phyloP scores from a whole-genome alignment of 257 asterid species.

The Paulownia fortunei region DNA sequence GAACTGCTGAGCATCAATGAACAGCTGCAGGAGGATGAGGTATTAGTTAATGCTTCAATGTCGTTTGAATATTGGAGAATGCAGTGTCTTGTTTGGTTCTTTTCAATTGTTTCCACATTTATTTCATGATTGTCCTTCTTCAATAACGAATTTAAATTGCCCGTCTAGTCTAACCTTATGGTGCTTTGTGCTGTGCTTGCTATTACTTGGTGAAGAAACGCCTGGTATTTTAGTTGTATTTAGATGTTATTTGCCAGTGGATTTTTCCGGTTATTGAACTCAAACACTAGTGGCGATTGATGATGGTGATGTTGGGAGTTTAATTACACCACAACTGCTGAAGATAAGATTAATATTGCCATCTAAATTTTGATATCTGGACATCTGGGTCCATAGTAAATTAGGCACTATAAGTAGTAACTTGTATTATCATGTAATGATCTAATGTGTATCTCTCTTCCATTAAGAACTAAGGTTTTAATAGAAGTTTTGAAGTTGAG shows the following conservation, averaged over 20 bases:
- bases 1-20: conserved; percentile 60
- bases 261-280: not conserved
- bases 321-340: not conserved
- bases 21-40: conserved; percentile 92
- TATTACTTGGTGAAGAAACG: not conserved
- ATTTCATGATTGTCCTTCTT: not conserved
- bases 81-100: conserved; percentile 9
- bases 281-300: not conserved
- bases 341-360: not conserved
- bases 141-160: not conserved
- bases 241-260: not conserved
- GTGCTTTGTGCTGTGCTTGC: conserved; percentile 4
- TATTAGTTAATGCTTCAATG: conserved; percentile 29
- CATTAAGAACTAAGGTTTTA: not conserved
- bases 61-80: conserved; percentile 2
- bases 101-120: not conserved
- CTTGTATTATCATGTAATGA: not conserved
- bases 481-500: not conserved
- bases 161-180: not conserved
- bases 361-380: not conserved
- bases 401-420: not conserved
- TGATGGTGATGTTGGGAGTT: not conserved
- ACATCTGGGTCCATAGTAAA: not conserved
- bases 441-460: not conserved
- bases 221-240: not conserved